Conservation (phyloP, 2,329 filamentous ascomycete genomes). For the Penicillium thymicola region DNA sequence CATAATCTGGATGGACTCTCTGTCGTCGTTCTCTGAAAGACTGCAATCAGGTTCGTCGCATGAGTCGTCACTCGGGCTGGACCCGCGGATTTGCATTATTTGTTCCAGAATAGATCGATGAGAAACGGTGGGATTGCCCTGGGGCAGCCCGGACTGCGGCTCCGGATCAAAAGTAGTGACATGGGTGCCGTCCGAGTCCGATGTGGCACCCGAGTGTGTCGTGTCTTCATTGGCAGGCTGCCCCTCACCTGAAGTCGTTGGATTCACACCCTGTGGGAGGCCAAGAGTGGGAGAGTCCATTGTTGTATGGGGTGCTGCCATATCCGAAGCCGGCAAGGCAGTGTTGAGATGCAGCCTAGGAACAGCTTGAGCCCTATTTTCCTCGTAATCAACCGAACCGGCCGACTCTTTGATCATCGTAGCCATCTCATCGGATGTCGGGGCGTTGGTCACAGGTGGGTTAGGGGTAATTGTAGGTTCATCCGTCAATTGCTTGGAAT, state of each 20-base stretch:
- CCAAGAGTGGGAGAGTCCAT: conserved; percentile 47
- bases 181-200: conserved; percentile 61
- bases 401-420: conserved; percentile 23
- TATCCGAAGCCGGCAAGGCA: conserved; percentile 11
- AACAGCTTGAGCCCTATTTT: conserved; percentile 8
- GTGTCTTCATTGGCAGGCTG: conserved; percentile 6
- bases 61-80: conserved; percentile 42
- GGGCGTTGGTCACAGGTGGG: conserved; percentile 2
- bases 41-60: conserved; percentile 39
- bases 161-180: conserved; percentile 64
- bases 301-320: conserved; percentile 22
- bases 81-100: conserved; percentile 49
- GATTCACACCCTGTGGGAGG: conserved; percentile 16
- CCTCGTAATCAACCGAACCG: conserved; percentile 10
- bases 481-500: conserved; percentile 23
- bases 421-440: conserved; percentile 20
- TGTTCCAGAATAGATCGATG: conserved; percentile 47
- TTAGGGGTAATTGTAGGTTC: conserved; percentile 7
- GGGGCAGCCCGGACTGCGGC: conserved; percentile 58
- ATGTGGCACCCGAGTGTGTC: conserved; percentile 51
- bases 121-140: conserved; percentile 29
- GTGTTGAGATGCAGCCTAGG: conserved; percentile 32
- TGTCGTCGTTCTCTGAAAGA: conserved; percentile 49
- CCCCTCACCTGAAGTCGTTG: conserved; percentile 3
- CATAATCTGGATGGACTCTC: conserved; percentile 57